Evolutionary conservation across 2,329 filamentous ascomycete genomes (phyloP).

Genomic region (Aureobasidium sp.): DNA sequence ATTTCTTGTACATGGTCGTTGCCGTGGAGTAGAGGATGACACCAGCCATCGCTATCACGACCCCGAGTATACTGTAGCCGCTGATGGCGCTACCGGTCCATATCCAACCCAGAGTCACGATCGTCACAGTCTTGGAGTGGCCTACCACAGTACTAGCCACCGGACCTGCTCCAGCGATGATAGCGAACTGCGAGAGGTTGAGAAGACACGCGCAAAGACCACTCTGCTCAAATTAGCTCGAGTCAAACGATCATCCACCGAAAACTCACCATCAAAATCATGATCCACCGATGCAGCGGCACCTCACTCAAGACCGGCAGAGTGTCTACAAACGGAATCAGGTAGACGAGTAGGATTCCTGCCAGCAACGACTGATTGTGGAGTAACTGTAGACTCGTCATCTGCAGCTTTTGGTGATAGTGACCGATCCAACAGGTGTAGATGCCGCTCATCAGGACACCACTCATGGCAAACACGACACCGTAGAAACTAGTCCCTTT

Average conservation of each 20-base stretch:
- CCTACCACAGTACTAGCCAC: conserved; percentile 31
- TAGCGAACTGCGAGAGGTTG: conserved; percentile 40
- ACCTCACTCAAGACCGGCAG: conserved; percentile 53
- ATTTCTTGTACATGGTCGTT: conserved; percentile 2
- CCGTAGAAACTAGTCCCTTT: conserved; percentile 53
- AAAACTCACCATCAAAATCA: conserved; percentile 51
- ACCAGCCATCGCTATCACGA: conserved; percentile 27
- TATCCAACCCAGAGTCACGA: conserved; percentile 28
- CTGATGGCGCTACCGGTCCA: conserved; percentile 22
- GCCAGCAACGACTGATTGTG: conserved; percentile 62
- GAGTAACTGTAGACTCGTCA: conserved; percentile 62
- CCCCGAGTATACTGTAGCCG: conserved; percentile 26
- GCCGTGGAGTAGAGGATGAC: conserved; percentile 23
- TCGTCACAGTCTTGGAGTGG: conserved; percentile 30
- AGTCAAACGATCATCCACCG: neutral
- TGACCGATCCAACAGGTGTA: conserved; percentile 64
- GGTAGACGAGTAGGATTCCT: conserved; percentile 56
- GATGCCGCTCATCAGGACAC: conserved; percentile 58
- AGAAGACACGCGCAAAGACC: conserved; percentile 58
- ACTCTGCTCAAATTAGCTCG: conserved; percentile 39
- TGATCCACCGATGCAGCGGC: conserved; percentile 27
- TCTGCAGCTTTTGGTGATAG: conserved; percentile 58
- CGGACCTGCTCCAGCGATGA: conserved; percentile 28
- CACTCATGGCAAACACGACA: conserved; percentile 57
- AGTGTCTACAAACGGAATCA: conserved; percentile 59